Evolutionary conservation across 495 filamentous ascomycete species (phyloP), one percentile per base, ranked within the genome.

Genomic region (Podospora fimiseda): DNA sequence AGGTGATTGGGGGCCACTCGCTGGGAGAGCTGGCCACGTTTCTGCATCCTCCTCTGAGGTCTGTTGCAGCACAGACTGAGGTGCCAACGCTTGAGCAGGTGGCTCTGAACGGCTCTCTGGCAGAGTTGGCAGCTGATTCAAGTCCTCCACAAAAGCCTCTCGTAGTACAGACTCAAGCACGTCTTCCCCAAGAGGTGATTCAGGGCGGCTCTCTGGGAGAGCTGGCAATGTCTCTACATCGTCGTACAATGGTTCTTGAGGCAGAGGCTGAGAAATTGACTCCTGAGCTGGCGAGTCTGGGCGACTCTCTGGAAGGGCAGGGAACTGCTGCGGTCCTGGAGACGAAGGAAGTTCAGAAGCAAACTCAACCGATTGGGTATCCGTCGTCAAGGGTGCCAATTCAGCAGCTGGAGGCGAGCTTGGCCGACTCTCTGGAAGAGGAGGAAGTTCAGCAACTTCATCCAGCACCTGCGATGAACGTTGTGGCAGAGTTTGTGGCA

Each of bases 371-470:
- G n/a, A n/a, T n/a, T n/a, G n/a, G n/a, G n/a, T n/a, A n/a, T n/a
- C n/a, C n/a, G n/a, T n/a, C n/a, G n/a, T n/a, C n/a, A n/a, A n/a
- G n/a, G n/a, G n/a, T n/a, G n/a, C n/a, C n/a, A 21, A 24, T 21
- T 15, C 18, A 2, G 0, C 13, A 13, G 14, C 11, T 6, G 14
- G 1, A 11, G 30, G 33, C 20, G 47, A 38, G 40, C 8, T 19
- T 22, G 47, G 50, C 0, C 14, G 27, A 4, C 36, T 53, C 11
- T 59, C 48, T 2, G 43, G 39, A 15, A 49, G 24, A 16, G 48
- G 42, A 2, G 52, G 43, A 18, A 52, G 18, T 6, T 38, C 40
- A 1, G 24, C 1, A 2, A 50, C 15, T 7, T 48, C 43, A 3
- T 42, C 3, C 9, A 16, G 8, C 27, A 11, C 27, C 5, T 33